Evolutionary conservation across 176 grass and related monocot genomes (phyloP), one percentile per base, ranked within the genome.

Genomic region (Raddia guianensis): DNA sequence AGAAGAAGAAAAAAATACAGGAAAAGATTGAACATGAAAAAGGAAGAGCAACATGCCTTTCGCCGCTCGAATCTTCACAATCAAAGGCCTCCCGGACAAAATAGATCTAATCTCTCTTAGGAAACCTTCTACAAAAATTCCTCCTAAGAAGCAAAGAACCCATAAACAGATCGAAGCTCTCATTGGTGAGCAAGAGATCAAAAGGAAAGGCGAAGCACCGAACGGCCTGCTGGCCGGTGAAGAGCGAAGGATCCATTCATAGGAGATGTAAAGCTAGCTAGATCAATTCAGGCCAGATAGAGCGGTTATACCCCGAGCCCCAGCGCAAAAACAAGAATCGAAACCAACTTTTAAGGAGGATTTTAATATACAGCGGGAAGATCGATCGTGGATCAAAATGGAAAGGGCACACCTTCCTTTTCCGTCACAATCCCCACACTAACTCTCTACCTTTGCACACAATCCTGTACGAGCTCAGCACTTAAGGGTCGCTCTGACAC

Each of bases 371-470:
- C 37, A 85, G 10, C 33, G 49, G 49, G 18, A 56, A n/a, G n/a
- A n/a, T n/a, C 12, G 51, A 40, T 0, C 57, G 12, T 56, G 49
- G 50, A 73, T 89, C 66, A 66, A 86, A 82, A 85, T n/a, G 73
- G 87, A 89, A 89, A 89, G 83, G 81, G 35, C 83, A 77, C 5
- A 35, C 4, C 50, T 32, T 33, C 72, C 77, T 75, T 85, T 85
- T 67, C 62, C 78, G 66, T 70, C 73, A 12, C 18, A 72, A 40
- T 35, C 72, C 59, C 47, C 33, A 54, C 49, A 50, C 54, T 80
- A 49, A 85, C 77, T 80, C 47, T 75, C 42, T 64, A 68, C 27
- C 47, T 34, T 53, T 46, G 63, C 33, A 34, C 68, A 63, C 18
- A 70, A 78, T 65, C 12, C 80, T 13, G 20, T 63, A 70, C 60